Percentiles rank a stretch among this genome's conserved stretches.
phyloP scores from a whole-genome alignment of 345 rosid species.

The Sapria himalayana region DNA sequence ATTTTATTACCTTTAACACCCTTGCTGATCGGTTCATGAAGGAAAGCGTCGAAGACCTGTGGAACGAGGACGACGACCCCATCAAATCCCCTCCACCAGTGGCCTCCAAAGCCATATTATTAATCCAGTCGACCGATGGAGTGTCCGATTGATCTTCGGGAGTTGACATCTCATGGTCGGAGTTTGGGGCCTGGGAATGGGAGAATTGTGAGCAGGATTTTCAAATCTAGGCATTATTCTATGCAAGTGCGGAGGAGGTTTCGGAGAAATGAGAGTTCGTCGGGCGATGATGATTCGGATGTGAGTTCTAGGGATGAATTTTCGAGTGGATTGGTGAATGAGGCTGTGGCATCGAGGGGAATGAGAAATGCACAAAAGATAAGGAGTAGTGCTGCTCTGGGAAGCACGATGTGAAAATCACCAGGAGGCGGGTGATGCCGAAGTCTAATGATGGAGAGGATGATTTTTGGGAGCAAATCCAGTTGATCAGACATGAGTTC shows the following conservation, averaged over 20 bases:
- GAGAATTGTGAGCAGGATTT: too few species aligned
- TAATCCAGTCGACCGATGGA: slow-evolving; percentile 9
- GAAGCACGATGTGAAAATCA: slow-evolving; percentile 44
- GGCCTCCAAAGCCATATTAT: slow-evolving; percentile 6
- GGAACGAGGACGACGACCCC: slow-evolving; percentile 77
- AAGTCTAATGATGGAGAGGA: slow-evolving; percentile 30
- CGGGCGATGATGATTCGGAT: slow-evolving; percentile 37
- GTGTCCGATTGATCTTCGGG: slow-evolving; percentile 35
- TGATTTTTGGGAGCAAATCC: slow-evolving; percentile 35
- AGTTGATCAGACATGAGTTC: slow-evolving; percentile 37
- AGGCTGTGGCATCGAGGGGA: too few species aligned
- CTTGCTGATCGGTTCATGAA: slow-evolving; percentile 85
- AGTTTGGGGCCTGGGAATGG: too few species aligned
- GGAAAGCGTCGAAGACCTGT: slow-evolving; percentile 73
- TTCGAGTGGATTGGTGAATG: too few species aligned
- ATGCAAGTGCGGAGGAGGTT: too few species aligned
- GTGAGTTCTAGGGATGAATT: slow-evolving; percentile 12
- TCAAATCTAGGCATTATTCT: too few species aligned
- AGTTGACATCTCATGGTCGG: slow-evolving; percentile 16
- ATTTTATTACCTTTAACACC: too few species aligned
- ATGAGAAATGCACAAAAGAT: slow-evolving; percentile 27
- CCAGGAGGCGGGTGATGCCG: slow-evolving; percentile 40
- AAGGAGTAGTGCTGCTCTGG: slow-evolving; percentile 61
- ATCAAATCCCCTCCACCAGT: too few species aligned
- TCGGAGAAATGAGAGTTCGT: too few species aligned